Percentiles rank a stretch among this genome's conserved stretches.
Conservation (phyloP, 306 rosid species). For the Canavalia ensiformis region DNA sequence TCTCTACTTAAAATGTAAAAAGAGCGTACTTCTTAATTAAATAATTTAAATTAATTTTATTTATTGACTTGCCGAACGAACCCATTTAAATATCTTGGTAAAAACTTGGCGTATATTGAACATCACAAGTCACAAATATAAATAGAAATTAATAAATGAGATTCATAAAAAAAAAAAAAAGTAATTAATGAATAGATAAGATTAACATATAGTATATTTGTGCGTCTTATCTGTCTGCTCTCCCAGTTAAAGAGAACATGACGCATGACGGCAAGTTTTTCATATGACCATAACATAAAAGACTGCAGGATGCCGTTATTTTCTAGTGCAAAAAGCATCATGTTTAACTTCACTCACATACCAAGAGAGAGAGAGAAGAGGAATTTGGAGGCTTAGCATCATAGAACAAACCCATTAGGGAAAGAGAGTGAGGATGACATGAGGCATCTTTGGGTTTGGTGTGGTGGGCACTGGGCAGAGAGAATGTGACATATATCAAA, state of each 20-base stretch:
- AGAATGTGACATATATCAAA: constrained; percentile 9
- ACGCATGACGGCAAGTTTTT: neutral
- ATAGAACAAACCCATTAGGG: constrained; percentile 50
- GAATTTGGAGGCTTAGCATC: constrained; percentile 30
- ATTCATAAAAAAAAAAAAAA: too few relatives aligned
- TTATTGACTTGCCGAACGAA: too few relatives aligned
- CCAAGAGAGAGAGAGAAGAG: neutral
- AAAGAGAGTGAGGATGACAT: constrained; percentile 19
- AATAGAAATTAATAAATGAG: too few relatives aligned
- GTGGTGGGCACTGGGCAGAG: neutral
- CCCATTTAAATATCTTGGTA: too few relatives aligned
- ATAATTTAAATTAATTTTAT: too few relatives aligned
- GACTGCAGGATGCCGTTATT: constrained; percentile 41
- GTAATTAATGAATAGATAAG: neutral
- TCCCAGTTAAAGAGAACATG: constrained; percentile 28
- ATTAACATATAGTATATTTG: too few relatives aligned
- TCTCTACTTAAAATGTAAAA: too few relatives aligned
- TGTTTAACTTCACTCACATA: neutral
- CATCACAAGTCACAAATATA: too few relatives aligned
- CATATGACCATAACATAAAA: constrained; percentile 5
- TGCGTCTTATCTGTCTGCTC: neutral
- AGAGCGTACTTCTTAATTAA: too few relatives aligned
- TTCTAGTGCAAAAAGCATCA: neutral
- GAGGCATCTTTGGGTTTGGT: neutral
- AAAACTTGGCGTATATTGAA: too few relatives aligned